Base-by-base conservation (phyloP, 1,139 yeast genomes). In the Lodderomyces beijingensis region DNA sequence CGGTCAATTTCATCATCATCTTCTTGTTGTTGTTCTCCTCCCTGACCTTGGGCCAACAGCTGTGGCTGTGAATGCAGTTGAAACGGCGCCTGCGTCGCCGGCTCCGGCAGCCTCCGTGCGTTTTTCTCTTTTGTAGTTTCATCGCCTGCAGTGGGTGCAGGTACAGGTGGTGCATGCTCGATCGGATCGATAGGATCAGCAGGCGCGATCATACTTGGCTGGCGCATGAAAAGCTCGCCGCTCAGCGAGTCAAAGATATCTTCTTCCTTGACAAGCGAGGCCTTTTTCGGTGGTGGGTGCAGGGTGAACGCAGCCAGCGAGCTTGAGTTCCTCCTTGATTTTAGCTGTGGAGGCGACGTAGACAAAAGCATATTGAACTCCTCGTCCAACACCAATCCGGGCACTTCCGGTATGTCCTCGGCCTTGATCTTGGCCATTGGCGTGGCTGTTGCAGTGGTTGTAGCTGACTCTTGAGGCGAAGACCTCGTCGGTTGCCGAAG, bases 381-480 rank as follows among this genome's bases (percentile, higher is more conserved):
- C 31, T 62, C 67, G 15, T 52, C 52, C 25, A 54, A 48, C 5
- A 47, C 49, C 16, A 57, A 32, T 31, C 53, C 57, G 30, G 50
- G 48, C 36, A 60, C 46, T 1, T 61, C 61, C 35, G 63, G 67
- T 4, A 28, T 19, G 4, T 16, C 27, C 14, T 33, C 33, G 12
- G 21, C 17, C 20, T 35, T 30, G 6, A 30, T 17, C 12, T n/a
- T 10, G 7, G 25, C 14, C 12, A 14, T 23, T 11, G 12, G 8
- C 7, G 7, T 23, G 14, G 25, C 11, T 8, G 14, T 22, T 24
- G 34, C n/a, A 28, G 35, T 3, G 28, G 20, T 16, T 25, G 37
- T 9, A 9, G 22, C n/a, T 19, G 22, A 19, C n/a, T n/a, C 22
- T 19, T 19, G 22, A 8, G 22, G 22, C n/a, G n/a, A n/a, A n/a